Conservation (phyloP, 75 land plant species). For the Picea glauca region DNA sequence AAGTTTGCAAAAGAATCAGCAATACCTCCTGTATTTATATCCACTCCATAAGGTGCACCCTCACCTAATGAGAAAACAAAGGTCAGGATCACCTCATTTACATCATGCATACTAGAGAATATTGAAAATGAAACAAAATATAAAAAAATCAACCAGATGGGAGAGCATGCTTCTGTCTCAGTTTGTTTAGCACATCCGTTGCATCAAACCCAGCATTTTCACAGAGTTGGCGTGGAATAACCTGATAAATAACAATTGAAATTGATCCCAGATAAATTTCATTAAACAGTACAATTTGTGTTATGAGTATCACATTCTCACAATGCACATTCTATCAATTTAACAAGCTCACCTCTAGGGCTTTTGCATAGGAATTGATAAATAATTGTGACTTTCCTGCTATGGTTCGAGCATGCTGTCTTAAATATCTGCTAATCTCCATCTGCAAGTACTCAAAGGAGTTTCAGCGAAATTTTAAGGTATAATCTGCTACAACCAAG, state of each 20-base stretch:
- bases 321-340: neutral
- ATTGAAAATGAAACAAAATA: neutral
- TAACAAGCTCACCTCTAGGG: conserved; percentile 70
- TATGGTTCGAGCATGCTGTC: conserved; percentile 91
- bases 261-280: neutral
- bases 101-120: neutral
- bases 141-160: conserved; percentile 51
- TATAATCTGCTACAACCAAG: neutral
- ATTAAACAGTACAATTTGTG: neutral
- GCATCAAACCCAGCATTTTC: conserved; percentile 99
- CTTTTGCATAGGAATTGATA: conserved; percentile 97
- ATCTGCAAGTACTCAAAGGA: conserved; percentile 48
- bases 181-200: conserved; percentile 95
- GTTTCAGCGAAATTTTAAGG: neutral
- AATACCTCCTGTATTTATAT: conserved; percentile 97
- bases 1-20: conserved; percentile 88
- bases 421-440: conserved; percentile 87
- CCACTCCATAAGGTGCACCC: conserved; percentile 90
- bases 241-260: conserved; percentile 31
- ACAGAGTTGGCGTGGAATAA: conserved; percentile 96
- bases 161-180: conserved; percentile 96
- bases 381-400: conserved; percentile 96
- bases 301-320: neutral
- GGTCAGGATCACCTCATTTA: neutral
- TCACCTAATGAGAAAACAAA: conserved; percentile 55